phyloP scores from a whole-genome alignment of 768 basidiomycete genomes.

The Suillus cothurnatus region DNA sequence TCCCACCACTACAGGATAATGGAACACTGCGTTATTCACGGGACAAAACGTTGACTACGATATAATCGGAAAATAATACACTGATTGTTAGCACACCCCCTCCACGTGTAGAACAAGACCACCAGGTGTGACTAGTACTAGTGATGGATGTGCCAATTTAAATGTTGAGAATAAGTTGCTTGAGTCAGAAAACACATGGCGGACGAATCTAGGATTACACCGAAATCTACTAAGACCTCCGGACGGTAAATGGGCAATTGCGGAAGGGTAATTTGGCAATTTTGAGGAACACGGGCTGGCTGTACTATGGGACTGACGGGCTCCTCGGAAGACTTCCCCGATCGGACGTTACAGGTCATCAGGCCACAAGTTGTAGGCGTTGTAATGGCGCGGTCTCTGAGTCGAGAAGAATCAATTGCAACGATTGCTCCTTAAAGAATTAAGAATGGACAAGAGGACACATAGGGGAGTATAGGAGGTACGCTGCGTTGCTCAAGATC shows the following conservation, averaged over 20 bases:
- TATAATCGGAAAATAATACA: background rate
- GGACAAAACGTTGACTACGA: background rate
- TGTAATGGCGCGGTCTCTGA: background rate
- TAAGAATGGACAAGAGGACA: background rate
- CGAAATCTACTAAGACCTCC: background rate
- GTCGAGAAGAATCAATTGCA: background rate
- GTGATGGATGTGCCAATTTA: background rate
- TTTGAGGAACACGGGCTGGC: background rate
- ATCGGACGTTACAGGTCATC: background rate
- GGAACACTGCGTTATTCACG: background rate
- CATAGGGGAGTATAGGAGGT: slow-evolving; percentile 1
- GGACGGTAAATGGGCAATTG: background rate
- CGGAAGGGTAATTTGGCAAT: background rate
- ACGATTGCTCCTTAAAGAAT: background rate
- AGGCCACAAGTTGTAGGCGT: background rate
- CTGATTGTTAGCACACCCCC: background rate
- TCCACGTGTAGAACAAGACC: background rate
- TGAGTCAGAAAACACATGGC: slow-evolving; percentile 1
- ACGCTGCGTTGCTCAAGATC: background rate
- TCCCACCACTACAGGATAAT: background rate
- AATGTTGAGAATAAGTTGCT: background rate
- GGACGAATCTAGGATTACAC: background rate
- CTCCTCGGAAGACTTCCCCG: background rate
- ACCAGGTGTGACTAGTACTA: background rate
- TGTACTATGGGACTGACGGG: background rate